Conservation (phyloP, 2,329 filamentous ascomycete genomes). For the Diaporthe amygdali region DNA sequence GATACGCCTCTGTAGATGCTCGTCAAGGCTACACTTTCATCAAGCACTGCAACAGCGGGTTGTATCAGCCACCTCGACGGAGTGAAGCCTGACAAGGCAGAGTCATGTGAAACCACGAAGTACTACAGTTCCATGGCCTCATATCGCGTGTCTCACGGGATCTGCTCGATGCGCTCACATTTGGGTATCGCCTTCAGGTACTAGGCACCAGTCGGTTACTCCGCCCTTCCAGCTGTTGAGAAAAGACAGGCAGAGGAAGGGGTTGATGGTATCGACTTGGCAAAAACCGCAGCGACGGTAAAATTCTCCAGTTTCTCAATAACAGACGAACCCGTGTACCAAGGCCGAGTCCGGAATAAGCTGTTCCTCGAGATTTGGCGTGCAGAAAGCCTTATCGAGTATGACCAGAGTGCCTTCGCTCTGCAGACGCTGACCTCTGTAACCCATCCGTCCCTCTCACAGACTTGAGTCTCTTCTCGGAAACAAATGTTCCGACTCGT, state of each 20-base stretch:
- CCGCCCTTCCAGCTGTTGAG: background rate
- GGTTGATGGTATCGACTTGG: background rate
- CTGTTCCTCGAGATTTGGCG: background rate
- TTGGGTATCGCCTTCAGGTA: background rate
- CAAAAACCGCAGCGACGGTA: background rate
- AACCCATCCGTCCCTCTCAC: background rate
- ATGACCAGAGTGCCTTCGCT: background rate
- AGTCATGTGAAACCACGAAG: background rate
- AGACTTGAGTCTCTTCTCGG: background rate
- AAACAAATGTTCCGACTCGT: background rate
- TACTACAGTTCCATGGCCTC: background rate
- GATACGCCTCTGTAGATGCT: conserved; percentile 4
- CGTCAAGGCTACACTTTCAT: background rate
- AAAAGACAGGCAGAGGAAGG: background rate
- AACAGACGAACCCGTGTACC: background rate
- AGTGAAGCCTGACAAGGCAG: background rate
- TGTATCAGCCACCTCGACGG: background rate
- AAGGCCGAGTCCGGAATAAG: background rate
- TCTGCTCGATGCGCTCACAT: background rate
- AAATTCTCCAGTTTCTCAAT: background rate
- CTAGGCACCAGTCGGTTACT: background rate
- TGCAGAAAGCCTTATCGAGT: background rate
- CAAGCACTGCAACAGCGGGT: background rate
- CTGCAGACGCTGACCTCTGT: background rate
- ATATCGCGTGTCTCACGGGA: background rate